These are phyloP conservation scores for Aspergillus fischeri DNA, from an alignment of 2,329 filamentous ascomycete genomes.

Conservation along the genomic window DNA sequence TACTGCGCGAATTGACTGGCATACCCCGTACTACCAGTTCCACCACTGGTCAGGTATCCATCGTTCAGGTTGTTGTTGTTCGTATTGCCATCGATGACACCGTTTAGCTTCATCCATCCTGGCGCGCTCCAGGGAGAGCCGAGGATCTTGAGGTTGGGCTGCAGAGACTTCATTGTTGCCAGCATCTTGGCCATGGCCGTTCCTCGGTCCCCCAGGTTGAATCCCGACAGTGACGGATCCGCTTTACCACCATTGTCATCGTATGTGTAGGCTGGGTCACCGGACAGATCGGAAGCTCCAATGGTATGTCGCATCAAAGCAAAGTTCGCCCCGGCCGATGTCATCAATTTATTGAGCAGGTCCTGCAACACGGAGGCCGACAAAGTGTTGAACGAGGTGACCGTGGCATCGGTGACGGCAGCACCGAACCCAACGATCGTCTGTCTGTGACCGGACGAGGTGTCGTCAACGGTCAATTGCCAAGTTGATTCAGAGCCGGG, in stretches of 20 bases:
- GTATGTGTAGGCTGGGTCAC: slow-evolving; percentile 33
- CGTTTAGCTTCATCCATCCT: slow-evolving; percentile 41
- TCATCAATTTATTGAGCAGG: slow-evolving; percentile 33
- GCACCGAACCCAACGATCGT: slow-evolving; percentile 34
- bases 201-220: slow-evolving; percentile 31
- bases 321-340: slow-evolving; percentile 32
- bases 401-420: slow-evolving; percentile 37
- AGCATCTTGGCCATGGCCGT: slow-evolving; percentile 36
- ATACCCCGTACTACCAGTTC: slow-evolving; percentile 28
- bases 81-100: slow-evolving; percentile 23
- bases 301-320: slow-evolving; percentile 40
- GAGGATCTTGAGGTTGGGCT: slow-evolving; percentile 31
- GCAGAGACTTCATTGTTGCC: slow-evolving; percentile 33
- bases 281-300: slow-evolving; percentile 34
- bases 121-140: slow-evolving; percentile 38
- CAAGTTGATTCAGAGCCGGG: slow-evolving; percentile 21
- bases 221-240: slow-evolving; percentile 29
- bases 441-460: slow-evolving; percentile 23
- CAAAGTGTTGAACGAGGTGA: slow-evolving; percentile 31
- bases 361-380: slow-evolving; percentile 24
- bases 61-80: slow-evolving; percentile 33
- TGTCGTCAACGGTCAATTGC: slow-evolving; percentile 24
- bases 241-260: slow-evolving; percentile 34
- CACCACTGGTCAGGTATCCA: slow-evolving; percentile 20
- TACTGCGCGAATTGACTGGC: slow-evolving; percentile 31